These are phyloP conservation scores for Xylaria digitata DNA, from an alignment of 2,329 filamentous ascomycete species.

Conservation along the genomic window DNA sequence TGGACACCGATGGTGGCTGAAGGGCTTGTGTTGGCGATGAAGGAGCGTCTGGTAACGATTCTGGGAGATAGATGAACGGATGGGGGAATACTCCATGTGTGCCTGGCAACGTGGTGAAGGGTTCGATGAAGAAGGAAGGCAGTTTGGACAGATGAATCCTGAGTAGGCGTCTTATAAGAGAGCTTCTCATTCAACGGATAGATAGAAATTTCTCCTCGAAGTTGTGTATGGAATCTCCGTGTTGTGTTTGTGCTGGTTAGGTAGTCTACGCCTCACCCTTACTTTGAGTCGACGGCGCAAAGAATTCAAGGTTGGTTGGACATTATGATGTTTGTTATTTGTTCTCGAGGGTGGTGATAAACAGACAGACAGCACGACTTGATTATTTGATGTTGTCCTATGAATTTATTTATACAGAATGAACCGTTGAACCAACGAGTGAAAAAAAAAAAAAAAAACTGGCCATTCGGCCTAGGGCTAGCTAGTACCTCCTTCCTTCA, in stretches of 20 bases:
- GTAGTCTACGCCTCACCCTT: neutral
- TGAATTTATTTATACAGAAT: conserved; percentile 16
- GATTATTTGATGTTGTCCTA: neutral
- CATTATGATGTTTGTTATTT: neutral
- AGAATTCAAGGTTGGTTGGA: neutral
- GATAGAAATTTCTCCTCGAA: neutral
- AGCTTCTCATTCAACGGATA: neutral
- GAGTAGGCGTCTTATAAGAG: neutral
- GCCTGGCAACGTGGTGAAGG: neutral
- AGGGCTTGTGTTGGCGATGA: neutral
- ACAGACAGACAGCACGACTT: neutral
- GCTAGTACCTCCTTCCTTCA: neutral
- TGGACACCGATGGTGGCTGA: neutral
- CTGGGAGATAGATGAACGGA: neutral
- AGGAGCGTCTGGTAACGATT: neutral
- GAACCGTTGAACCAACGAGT: neutral
- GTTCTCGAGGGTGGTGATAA: neutral
- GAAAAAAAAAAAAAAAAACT: neutral
- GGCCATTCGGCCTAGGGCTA: neutral
- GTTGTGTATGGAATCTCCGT: neutral
- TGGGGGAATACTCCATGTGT: neutral
- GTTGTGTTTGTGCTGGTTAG: neutral
- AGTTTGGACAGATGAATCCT: neutral
- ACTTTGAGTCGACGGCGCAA: neutral
- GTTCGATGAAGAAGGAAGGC: neutral